Evolutionary conservation across 352 stramenopile genomes (phyloP), one percentile per base, ranked within the genome.

Genomic region (Peronospora farinosa): DNA sequence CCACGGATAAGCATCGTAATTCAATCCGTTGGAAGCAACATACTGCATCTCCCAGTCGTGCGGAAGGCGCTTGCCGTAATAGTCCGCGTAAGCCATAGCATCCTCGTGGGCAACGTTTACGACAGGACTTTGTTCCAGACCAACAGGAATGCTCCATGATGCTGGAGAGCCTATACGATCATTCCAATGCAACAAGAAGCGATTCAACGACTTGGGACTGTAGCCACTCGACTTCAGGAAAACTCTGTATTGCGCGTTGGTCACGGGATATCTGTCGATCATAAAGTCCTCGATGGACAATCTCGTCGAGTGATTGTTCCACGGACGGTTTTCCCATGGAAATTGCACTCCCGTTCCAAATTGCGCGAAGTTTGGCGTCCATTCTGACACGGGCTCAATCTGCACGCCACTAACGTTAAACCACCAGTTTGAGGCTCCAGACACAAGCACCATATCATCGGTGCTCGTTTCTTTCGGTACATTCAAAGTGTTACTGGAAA

Each of bases 41-140:
- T 84, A 92, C 62, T 95, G 84, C 84, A 80, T 92, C 46, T 95
- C 84, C 77, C 79, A 92, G 53, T 90, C 78, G 35, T 88, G 77
- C 2, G 79, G 76, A 27, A 95, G 65, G 0, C 84, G 72, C 50
- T 90, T 87, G 5, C 69, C 64, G 59, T 92, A 76, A 33, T 79
- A 93, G 13, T 40, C 41, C 2, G 79, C 80, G 37, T 77, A 95
- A 3, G 77, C 73, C 7, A 69, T 60, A 8, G 84, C 84, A 27
- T 94, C 79, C 59, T 92, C 81, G 27, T 74, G 53, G 9, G 77
- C 61, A 12, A 95, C 80, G 44, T 86, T 67, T n/a, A 91, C 78
- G 5, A 92, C 77, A 1, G 82, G 80, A 25, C 67, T 78, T n/a
- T 81, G 35, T 25, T 78, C 72, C 2, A 84, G 47, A 7, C 41